Percentiles rank a stretch among this genome's conserved stretches.
Conservation (phyloP, 176 grass and related monocot genomes). For the Areca catechu region DNA sequence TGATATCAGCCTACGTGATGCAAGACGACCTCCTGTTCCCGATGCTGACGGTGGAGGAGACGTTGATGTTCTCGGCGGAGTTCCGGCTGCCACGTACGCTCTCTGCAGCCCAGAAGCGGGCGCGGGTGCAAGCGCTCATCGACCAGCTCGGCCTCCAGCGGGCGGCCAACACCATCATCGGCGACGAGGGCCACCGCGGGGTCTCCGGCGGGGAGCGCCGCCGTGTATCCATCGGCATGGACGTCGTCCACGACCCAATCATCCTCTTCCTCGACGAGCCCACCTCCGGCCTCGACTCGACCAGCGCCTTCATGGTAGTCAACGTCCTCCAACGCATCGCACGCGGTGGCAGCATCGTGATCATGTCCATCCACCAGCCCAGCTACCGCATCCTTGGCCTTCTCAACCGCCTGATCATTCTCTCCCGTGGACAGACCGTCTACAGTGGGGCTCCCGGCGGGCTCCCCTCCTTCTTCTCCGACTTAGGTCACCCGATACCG, state of each 20-base stretch:
- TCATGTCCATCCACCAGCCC: slow-evolving; percentile 90
- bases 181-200: slow-evolving; percentile 87
- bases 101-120: slow-evolving; percentile 57
- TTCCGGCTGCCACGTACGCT: slow-evolving; percentile 78
- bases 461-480: slow-evolving; percentile 58
- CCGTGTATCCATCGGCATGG: slow-evolving; percentile 72
- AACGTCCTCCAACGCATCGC: slow-evolving; percentile 83
- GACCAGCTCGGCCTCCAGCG: slow-evolving; percentile 72
- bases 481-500: slow-evolving; percentile 52
- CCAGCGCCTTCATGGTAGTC: slow-evolving; percentile 83
- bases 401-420: slow-evolving; percentile 63
- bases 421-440: slow-evolving; percentile 56
- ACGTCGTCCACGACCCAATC: slow-evolving; percentile 92
- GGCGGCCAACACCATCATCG: slow-evolving; percentile 77
- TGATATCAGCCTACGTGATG: slow-evolving; percentile 94
- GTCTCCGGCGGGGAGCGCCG: slow-evolving; percentile 85
- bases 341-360: slow-evolving; percentile 74
- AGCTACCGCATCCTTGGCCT: slow-evolving; percentile 71
- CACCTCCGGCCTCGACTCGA: slow-evolving; percentile 93
- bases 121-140: slow-evolving; percentile 69
- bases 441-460: slow-evolving; percentile 44
- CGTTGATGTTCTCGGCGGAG: slow-evolving; percentile 84
- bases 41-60: slow-evolving; percentile 91
- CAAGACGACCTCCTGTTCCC: slow-evolving; percentile 93
- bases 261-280: slow-evolving; percentile 94